A percentile compares a stretch with the other conserved stretches of the same genome.
Evolutionary conservation across 805 yeast genomes (phyloP).

Genomic region (Maudiozyma serrabonitensis): DNA sequence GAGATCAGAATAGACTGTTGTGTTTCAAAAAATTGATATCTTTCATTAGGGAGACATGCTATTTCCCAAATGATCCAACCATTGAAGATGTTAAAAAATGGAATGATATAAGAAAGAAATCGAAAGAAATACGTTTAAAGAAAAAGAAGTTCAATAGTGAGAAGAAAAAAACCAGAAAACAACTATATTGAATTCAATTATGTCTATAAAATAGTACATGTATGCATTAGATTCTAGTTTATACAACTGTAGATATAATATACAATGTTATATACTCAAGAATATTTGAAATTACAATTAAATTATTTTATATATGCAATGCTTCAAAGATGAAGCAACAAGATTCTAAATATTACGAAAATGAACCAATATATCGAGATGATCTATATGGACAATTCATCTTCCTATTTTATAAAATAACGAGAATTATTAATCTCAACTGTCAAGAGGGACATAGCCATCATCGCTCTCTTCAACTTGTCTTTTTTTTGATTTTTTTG

Average conservation of each 20-base stretch:
- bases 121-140: slow-evolving; percentile 30
- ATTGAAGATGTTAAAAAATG: slow-evolving; percentile 42
- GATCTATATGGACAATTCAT: neutral
- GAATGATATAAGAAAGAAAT: slow-evolving; percentile 30
- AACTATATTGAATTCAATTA: neutral
- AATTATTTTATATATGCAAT: neutral
- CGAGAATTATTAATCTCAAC: too few relatives aligned
- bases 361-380: too few relatives aligned
- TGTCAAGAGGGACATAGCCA: neutral
- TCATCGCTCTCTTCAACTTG: neutral
- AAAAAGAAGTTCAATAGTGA: slow-evolving; percentile 31
- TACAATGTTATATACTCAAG: neutral
- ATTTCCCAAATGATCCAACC: slow-evolving; percentile 40
- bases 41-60: slow-evolving; percentile 40
- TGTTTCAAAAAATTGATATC: slow-evolving; percentile 52
- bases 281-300: neutral
- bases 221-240: neutral
- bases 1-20: slow-evolving; percentile 45
- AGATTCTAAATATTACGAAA: too few relatives aligned
- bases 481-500: neutral
- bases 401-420: too few relatives aligned
- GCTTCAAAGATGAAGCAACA: too few relatives aligned
- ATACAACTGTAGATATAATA: neutral
- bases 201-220: neutral
- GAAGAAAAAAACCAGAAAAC: slow-evolving; percentile 27